phyloP scores from a whole-genome alignment of 2,329 filamentous ascomycete genomes.

The Phyllosticta citriasiana region DNA sequence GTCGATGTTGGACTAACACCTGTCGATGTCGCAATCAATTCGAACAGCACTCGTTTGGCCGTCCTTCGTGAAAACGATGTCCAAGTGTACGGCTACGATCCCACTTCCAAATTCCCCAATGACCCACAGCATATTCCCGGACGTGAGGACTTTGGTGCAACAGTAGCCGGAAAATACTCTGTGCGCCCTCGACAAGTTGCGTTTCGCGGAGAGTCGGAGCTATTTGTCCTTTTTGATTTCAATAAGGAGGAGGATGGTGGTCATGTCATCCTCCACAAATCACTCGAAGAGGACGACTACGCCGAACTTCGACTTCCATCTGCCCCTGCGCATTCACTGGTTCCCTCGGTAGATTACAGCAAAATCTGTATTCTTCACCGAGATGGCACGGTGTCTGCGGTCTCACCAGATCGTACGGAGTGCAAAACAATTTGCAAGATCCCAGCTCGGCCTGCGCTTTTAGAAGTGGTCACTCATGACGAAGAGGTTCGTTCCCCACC shows the following conservation, averaged over 20 bases:
- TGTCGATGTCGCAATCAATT: slow-evolving; percentile 63
- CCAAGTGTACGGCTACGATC: slow-evolving; percentile 60
- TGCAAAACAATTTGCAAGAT: slow-evolving; percentile 1
- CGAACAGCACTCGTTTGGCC: slow-evolving; percentile 42
- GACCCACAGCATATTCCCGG: slow-evolving; percentile 18
- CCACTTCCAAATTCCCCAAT: slow-evolving; percentile 43
- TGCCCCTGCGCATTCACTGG: neutral
- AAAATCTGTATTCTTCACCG: neutral
- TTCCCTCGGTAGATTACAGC: slow-evolving; percentile 10
- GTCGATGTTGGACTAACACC: slow-evolving; percentile 52
- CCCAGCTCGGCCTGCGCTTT: slow-evolving; percentile 10
- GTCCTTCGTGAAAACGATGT: slow-evolving; percentile 60
- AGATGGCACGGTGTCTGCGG: neutral
- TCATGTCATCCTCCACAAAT: neutral
- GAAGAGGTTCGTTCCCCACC: slow-evolving; percentile 26
- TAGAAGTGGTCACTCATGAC: slow-evolving; percentile 26
- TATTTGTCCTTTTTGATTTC: slow-evolving; percentile 26
- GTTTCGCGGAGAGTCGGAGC: slow-evolving; percentile 31
- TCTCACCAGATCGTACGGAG: neutral
- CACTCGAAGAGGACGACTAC: neutral
- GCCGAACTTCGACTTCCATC: neutral
- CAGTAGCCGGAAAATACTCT: slow-evolving; percentile 9
- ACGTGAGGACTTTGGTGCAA: neutral
- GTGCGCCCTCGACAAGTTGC: slow-evolving; percentile 36
- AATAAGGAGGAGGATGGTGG: slow-evolving; percentile 21